Conservation (phyloP, 1,284 basidiomycete genomes). For the Leccinum griseonigrum region DNA sequence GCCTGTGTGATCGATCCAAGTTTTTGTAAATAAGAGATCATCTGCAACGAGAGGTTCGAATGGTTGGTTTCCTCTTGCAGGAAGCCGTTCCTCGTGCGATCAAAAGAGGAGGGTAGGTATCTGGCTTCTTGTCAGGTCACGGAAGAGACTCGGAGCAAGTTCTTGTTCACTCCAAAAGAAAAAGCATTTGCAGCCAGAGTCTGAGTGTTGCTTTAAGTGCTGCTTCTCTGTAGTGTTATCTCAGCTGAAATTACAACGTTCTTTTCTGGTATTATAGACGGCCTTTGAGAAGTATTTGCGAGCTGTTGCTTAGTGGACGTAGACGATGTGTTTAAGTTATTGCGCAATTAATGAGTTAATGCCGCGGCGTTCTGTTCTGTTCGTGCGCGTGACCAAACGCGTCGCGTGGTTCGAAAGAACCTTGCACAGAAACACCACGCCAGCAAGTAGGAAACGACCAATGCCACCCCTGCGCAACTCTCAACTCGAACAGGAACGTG, state of each 20-base stretch:
- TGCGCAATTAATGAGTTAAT: too few species aligned
- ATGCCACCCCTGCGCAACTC: slow-evolving; percentile 29
- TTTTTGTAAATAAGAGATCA: slow-evolving; percentile 26
- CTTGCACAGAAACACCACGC: background rate
- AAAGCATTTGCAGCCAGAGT: slow-evolving; percentile 18
- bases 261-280: slow-evolving; percentile 25
- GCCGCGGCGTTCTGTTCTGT: background rate
- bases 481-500: slow-evolving; percentile 35
- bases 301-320: background rate
- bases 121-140: slow-evolving; percentile 16
- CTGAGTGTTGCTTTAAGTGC: slow-evolving; percentile 17
- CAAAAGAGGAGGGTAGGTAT: slow-evolving; percentile 26
- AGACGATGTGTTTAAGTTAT: background rate
- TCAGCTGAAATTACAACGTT: slow-evolving; percentile 30
- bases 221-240: background rate
- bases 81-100: slow-evolving; percentile 9
- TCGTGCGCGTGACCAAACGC: slow-evolving; percentile 30
- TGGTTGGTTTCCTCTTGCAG: background rate
- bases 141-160: slow-evolving; percentile 25
- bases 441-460: slow-evolving; percentile 1
- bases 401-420: slow-evolving; percentile 27
- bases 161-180: slow-evolving; percentile 19
- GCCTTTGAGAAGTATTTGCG: slow-evolving; percentile 10
- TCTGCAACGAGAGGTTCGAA: slow-evolving; percentile 12
- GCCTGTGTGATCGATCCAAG: slow-evolving; percentile 33